Conservation (phyloP, 2,329 filamentous ascomycete genomes). For the Plectosphaerella plurivora region DNA sequence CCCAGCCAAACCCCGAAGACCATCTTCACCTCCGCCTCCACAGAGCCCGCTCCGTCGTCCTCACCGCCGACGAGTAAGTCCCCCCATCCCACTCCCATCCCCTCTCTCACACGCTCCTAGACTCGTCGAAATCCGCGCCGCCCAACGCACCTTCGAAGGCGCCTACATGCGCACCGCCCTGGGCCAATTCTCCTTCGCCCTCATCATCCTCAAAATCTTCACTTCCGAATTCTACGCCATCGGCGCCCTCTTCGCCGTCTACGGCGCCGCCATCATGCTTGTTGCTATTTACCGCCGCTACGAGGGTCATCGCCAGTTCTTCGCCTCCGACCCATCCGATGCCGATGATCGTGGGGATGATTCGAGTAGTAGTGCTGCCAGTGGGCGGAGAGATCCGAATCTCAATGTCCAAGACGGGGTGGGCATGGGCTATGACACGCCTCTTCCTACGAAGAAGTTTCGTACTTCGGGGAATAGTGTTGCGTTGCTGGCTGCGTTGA, state of each 20-base stretch:
- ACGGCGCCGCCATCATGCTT: slow-evolving; percentile 78
- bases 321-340: slow-evolving; percentile 47
- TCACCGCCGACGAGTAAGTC: slow-evolving; percentile 70
- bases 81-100: not conserved
- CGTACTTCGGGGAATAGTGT: slow-evolving; percentile 62
- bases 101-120: slow-evolving; percentile 23
- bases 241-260: slow-evolving; percentile 91
- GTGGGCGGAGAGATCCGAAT: not conserved
- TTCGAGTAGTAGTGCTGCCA: slow-evolving; percentile 3
- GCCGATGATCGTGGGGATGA: slow-evolving; percentile 16
- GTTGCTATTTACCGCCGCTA: slow-evolving; percentile 83
- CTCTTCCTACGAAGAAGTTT: slow-evolving; percentile 47
- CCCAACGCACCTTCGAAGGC: slow-evolving; percentile 94
- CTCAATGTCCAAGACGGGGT: slow-evolving; percentile 15
- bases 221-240: slow-evolving; percentile 95
- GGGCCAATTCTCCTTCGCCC: slow-evolving; percentile 89
- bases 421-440: slow-evolving; percentile 26
- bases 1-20: slow-evolving; percentile 62
- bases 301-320: slow-evolving; percentile 93
- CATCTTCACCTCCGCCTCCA: slow-evolving; percentile 76
- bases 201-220: slow-evolving; percentile 95
- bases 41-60: slow-evolving; percentile 75
- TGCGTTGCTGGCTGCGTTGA: slow-evolving; percentile 50
- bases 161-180: slow-evolving; percentile 94
- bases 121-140: slow-evolving; percentile 89